A percentile compares a stretch with the other conserved stretches of the same genome.
These are phyloP conservation scores for Coniophora puteana DNA, from an alignment of 1,284 basidiomycete genomes.

Conservation along the genomic window DNA sequence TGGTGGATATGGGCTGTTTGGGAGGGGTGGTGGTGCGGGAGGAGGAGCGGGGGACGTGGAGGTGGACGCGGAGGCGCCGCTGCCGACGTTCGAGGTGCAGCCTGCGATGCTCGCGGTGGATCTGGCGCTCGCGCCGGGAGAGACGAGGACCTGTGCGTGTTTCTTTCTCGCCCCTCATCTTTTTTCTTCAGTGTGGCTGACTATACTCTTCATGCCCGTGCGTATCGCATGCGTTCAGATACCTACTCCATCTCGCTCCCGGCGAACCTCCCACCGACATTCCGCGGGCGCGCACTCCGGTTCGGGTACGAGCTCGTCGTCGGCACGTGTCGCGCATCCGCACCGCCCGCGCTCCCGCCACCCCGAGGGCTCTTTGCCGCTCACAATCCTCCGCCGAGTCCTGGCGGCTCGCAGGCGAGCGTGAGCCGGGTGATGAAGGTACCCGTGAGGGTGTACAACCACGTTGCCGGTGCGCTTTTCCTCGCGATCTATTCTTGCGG, in stretches of 20 bases:
- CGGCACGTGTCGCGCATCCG: constrained; percentile 72
- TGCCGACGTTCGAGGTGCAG: constrained; percentile 80
- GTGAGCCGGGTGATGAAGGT: constrained; percentile 83
- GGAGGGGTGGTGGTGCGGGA: constrained; percentile 21
- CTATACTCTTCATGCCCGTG: constrained; percentile 1
- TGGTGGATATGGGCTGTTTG: no score
- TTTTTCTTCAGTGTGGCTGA: constrained; percentile 1
- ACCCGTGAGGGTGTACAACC: constrained; percentile 84
- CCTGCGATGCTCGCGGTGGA: constrained; percentile 86
- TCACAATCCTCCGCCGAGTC: constrained; percentile 20
- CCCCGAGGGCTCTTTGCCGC: no score
- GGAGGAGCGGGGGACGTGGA: constrained; percentile 33
- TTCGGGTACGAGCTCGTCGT: constrained; percentile 90
- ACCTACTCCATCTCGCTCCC: constrained; percentile 78
- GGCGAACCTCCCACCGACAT: constrained; percentile 83
- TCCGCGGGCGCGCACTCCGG: constrained; percentile 76
- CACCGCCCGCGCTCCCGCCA: constrained; percentile 20
- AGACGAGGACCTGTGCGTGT: constrained; percentile 75
- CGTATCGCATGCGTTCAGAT: constrained; percentile 41
- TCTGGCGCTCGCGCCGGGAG: constrained; percentile 70
- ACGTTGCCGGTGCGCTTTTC: constrained; percentile 65
- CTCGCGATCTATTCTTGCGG: not conserved
- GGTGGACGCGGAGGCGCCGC: constrained; percentile 59
- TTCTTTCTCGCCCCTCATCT: constrained; percentile 7
- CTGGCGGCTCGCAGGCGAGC: constrained; percentile 40